Percentiles rank a stretch among this genome's conserved stretches.
Conservation (phyloP, 495 filamentous ascomycete genomes). For the Copromyces sp. region DNA sequence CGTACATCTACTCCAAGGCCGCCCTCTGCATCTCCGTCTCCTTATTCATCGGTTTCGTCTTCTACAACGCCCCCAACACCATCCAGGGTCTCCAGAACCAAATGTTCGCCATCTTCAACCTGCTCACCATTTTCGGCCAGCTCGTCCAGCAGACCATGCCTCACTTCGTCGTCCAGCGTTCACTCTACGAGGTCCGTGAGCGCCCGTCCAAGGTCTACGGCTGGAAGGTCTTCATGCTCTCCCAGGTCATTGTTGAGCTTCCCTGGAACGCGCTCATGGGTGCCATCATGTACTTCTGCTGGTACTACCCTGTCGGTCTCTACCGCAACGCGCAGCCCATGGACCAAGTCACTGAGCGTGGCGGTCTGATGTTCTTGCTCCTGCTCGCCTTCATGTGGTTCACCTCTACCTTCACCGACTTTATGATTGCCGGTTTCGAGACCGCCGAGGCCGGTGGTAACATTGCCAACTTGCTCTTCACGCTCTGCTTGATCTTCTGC, state of each 20-base stretch:
- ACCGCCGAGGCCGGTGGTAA: constrained; percentile 56
- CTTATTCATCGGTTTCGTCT: constrained; percentile 83
- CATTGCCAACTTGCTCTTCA: constrained; percentile 57
- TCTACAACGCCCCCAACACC: constrained; percentile 60
- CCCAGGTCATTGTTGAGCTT: constrained; percentile 64
- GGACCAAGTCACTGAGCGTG: constrained; percentile 45
- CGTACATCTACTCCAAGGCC: constrained; percentile 70
- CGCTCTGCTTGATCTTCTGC: constrained; percentile 59
- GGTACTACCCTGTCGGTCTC: constrained; percentile 77
- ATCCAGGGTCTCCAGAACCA: constrained; percentile 79
- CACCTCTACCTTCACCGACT: constrained; percentile 57
- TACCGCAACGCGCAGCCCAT: constrained; percentile 56
- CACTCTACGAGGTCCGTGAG: constrained; percentile 78
- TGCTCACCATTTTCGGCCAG: constrained; percentile 66
- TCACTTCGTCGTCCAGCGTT: constrained; percentile 64
- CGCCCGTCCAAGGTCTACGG: constrained; percentile 74
- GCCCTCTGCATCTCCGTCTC: constrained; percentile 47
- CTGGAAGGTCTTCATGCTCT: constrained; percentile 75
- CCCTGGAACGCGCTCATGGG: constrained; percentile 67
- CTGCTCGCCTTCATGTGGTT: constrained; percentile 57
- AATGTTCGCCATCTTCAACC: constrained; percentile 78
- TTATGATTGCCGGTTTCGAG: constrained; percentile 60
- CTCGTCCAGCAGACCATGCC: constrained; percentile 81
- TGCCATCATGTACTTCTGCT: constrained; percentile 57
- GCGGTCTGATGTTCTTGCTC: constrained; percentile 57